Evolutionary conservation across 2,329 filamentous ascomycete genomes (phyloP).

Genomic region (Phialophora tarda): DNA sequence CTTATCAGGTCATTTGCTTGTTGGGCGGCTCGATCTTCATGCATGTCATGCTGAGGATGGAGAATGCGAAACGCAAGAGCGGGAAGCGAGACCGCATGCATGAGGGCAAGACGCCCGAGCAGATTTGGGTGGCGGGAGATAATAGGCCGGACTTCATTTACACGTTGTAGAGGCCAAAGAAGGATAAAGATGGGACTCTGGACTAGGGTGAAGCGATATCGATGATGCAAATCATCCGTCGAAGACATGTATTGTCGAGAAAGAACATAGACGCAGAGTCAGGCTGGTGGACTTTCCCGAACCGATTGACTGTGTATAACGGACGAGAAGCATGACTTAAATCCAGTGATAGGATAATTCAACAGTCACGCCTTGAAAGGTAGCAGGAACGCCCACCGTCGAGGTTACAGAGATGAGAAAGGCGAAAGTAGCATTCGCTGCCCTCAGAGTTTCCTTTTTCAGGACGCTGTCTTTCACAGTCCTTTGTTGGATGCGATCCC

Average conservation of each 20-base stretch:
- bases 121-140: slow-evolving; percentile 31
- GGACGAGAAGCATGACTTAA: not conserved
- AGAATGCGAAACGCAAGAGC: slow-evolving; percentile 26
- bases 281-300: not conserved
- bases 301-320: not conserved
- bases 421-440: too few species aligned
- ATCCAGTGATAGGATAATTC: not conserved
- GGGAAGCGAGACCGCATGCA: slow-evolving; percentile 31
- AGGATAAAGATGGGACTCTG: not conserved
- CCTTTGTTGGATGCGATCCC: too few species aligned
- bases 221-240: not conserved
- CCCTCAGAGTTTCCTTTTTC: too few species aligned
- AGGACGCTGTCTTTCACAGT: too few species aligned
- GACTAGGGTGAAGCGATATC: not conserved
- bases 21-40: slow-evolving; percentile 60
- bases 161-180: not conserved
- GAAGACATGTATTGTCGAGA: not conserved
- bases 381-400: too few species aligned
- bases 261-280: not conserved
- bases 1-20: slow-evolving; percentile 71
- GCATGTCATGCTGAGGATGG: slow-evolving; percentile 28
- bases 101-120: slow-evolving; percentile 21
- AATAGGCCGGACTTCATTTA: slow-evolving; percentile 23
- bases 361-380: not conserved
- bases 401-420: too few species aligned